A percentile compares a stretch with the other conserved stretches of the same genome.
Evolutionary conservation across 2,329 filamentous ascomycete genomes (phyloP).

Genomic region (Trichoderma simmonsii): DNA sequence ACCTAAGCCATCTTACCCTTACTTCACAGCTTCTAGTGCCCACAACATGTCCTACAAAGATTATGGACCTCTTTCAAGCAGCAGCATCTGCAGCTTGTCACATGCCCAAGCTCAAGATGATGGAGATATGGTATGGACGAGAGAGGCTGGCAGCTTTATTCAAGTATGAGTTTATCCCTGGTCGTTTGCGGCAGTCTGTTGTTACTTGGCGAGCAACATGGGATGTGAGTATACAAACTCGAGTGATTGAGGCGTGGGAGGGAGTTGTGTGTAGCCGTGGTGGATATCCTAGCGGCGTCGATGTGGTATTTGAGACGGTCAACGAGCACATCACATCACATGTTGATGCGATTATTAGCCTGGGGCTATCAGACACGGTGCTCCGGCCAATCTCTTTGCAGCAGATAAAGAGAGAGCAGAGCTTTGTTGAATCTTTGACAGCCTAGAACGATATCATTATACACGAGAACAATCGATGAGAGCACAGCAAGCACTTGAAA

Average conservation of each 20-base stretch:
- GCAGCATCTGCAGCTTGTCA: constrained; percentile 26
- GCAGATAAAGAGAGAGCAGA: constrained; percentile 25
- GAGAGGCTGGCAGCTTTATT: constrained; percentile 27
- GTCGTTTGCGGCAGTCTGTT: constrained; percentile 21
- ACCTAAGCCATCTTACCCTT: constrained; percentile 31
- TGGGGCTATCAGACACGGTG: constrained; percentile 24
- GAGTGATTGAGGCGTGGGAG: constrained; percentile 27
- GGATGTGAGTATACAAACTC: constrained; percentile 20
- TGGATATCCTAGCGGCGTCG: constrained; percentile 19
- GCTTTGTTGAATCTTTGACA: constrained; percentile 11
- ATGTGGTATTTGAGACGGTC: constrained; percentile 19
- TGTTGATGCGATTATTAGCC: constrained; percentile 26
- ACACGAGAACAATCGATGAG: neutral
- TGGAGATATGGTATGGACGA: constrained; percentile 35
- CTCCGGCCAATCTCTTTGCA: constrained; percentile 24
- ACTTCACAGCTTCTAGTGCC: constrained; percentile 30
- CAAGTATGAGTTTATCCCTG: constrained; percentile 23
- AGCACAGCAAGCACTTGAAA: neutral
- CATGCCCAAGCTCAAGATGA: constrained; percentile 31
- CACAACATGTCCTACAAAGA: constrained; percentile 21
- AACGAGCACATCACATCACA: constrained; percentile 22
- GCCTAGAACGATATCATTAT: neutral
- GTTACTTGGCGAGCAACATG: constrained; percentile 28
- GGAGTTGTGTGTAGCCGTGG: constrained; percentile 17
- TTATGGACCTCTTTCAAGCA: constrained; percentile 29